Base-by-base conservation (phyloP, 768 basidiomycete species). In the Phallus indusiatus region DNA sequence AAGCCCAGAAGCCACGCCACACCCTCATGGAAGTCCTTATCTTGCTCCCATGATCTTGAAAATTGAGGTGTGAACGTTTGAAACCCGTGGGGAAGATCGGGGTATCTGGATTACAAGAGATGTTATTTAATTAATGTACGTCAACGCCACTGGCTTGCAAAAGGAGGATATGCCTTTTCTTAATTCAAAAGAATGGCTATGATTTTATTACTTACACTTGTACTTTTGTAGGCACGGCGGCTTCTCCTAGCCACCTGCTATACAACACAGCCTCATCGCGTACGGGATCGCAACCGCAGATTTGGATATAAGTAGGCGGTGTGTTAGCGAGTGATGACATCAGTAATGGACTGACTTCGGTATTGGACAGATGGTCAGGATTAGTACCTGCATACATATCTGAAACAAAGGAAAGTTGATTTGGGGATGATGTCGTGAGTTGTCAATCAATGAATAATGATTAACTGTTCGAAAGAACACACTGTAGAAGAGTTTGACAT, bases 211-310 rank as follows among this genome's bases (percentile, higher is more conserved):
- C 62, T 49, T 50, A 67, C 66, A 66, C 37, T 22, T 63, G 60
- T 17, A 69, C 36, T 49, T 61, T 66, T 9, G 64, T 65, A 42
- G 55, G 21, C 1, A 67, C 67, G 1, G 65, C 65, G 5, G 59
- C 58, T 37, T 68, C 65, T 11, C 63, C 54, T 16, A 69, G 60
- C 6, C 62, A 42, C 33, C 62, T 55, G 37, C 62, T 67, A 54
- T 68, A 70, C 5, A 68, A 53, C 7, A 67, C 24, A 6, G 62
- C 68, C 35, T 70, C 69, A 52, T 70, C 69, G 42, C 68, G 63
- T 33, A 68, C 47, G 9, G 65, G 63, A 50, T 70, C 69, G 18
- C 60, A 42, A 4, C 66, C 67, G 42, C 56, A 53, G 18, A 66
- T 61, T 36, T 68, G 68, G 16, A 69, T 61, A 53, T 62, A 68